Conservation (phyloP, 2,329 filamentous ascomycete genomes). For the Ceratocystis colombiana region DNA sequence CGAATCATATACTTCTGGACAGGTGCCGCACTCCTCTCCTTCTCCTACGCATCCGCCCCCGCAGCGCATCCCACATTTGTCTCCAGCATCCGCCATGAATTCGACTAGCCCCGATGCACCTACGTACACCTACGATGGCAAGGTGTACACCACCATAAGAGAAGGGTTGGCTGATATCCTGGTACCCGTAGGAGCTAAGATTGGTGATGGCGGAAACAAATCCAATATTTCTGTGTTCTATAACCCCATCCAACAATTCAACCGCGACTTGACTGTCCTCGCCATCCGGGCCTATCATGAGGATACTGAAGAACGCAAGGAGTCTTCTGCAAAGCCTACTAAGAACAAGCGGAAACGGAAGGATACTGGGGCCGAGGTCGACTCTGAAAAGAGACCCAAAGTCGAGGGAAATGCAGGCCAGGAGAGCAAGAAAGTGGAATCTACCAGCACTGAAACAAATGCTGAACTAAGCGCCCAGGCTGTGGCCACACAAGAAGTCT, state of each 20-base stretch:
- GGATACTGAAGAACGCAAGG: conserved; percentile 43
- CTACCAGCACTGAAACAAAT: background rate
- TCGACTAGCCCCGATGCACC: conserved; percentile 20
- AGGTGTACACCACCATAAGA: conserved; percentile 43
- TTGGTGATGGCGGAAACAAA: conserved; percentile 48
- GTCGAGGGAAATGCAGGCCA: conserved; percentile 16
- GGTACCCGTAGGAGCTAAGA: conserved; percentile 40
- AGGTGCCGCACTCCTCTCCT: background rate
- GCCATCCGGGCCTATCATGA: conserved; percentile 84
- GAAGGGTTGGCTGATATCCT: conserved; percentile 51
- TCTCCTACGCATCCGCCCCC: background rate
- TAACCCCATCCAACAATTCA: conserved; percentile 98
- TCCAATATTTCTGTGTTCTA: conserved; percentile 73
- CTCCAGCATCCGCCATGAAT: conserved; percentile 14
- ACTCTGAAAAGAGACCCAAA: conserved; percentile 32
- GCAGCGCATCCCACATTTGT: background rate
- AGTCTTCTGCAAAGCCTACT: conserved; percentile 29
- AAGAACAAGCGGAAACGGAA: conserved; percentile 37
- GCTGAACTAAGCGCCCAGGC: conserved; percentile 1
- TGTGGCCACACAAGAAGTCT: background rate
- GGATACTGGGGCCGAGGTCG: conserved; percentile 38
- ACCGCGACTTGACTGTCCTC: conserved; percentile 85
- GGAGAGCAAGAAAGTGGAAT: conserved; percentile 4
- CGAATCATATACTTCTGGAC: background rate
- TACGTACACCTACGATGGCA: conserved; percentile 33